Evolutionary conservation across 768 basidiomycete species (phyloP).

Genomic region (Pisolithus marmoratus): DNA sequence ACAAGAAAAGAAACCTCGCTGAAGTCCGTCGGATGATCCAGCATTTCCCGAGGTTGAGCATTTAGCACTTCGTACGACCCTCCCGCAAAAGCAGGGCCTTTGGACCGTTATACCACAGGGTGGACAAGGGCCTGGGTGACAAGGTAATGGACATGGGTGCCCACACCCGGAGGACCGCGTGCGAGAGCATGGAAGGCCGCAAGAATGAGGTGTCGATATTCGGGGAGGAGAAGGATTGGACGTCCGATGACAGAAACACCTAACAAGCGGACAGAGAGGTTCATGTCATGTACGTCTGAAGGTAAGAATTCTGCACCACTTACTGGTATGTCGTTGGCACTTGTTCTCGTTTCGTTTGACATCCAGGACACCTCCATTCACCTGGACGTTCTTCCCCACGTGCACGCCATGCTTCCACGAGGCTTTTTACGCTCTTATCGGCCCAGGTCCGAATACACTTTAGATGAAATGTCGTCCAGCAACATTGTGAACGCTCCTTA

Average conservation of each 20-base stretch:
- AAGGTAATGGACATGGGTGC: slow-evolving; percentile 79
- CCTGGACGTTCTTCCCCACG: slow-evolving; percentile 63
- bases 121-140: slow-evolving; percentile 96
- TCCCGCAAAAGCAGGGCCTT: slow-evolving; percentile 76
- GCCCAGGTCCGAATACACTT: slow-evolving; percentile 91
- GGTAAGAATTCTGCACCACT: slow-evolving; percentile 13
- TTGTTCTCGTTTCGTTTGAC: slow-evolving; percentile 69
- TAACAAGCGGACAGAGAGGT: slow-evolving; percentile 27
- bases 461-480: slow-evolving; percentile 89
- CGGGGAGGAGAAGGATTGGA: slow-evolving; percentile 69
- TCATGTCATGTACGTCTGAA: not conserved
- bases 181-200: slow-evolving; percentile 64
- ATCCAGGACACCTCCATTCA: slow-evolving; percentile 93
- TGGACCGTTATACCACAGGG: slow-evolving; percentile 81
- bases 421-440: slow-evolving; percentile 67
- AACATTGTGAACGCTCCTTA: slow-evolving; percentile 48
- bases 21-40: not conserved
- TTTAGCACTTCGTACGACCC: slow-evolving; percentile 27
- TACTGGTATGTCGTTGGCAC: slow-evolving; percentile 67
- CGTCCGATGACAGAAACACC: slow-evolving; percentile 80
- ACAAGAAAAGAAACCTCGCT: slow-evolving; percentile 29
- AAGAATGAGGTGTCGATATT: slow-evolving; percentile 72
- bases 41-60: not conserved
- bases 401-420: slow-evolving; percentile 66
- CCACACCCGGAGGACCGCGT: slow-evolving; percentile 51